Conservation (phyloP, 768 basidiomycete species). For the Podaxis sp. region DNA sequence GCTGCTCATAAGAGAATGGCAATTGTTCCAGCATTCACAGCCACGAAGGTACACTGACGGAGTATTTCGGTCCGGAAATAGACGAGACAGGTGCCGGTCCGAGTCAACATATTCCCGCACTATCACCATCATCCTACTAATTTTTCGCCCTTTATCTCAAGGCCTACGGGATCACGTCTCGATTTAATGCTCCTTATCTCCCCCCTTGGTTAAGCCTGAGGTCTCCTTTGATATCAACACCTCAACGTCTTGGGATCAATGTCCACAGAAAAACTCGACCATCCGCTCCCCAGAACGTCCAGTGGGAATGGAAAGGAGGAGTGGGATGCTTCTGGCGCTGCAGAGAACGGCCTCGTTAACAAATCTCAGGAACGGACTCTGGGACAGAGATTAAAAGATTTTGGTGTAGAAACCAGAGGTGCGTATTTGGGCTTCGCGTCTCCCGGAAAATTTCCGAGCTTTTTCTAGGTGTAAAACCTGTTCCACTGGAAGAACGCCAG, state of each 20-base stretch:
- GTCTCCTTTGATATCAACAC: neutral
- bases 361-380: neutral
- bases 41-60: no score
- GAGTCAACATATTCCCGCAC: no score
- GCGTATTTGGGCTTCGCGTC: neutral
- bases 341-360: neutral
- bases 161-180: neutral
- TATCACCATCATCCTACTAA: neutral
- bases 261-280: neutral
- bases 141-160: neutral
- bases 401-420: conserved; percentile 33
- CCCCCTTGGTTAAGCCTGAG: neutral
- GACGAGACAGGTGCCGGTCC: no score
- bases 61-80: no score
- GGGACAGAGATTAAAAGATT: conserved; percentile 10
- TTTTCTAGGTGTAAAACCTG: conserved; percentile 48
- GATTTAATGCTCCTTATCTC: neutral
- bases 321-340: neutral
- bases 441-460: neutral
- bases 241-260: neutral
- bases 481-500: conserved; percentile 48
- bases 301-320: neutral
- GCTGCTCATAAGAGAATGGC: no score
- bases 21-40: no score
- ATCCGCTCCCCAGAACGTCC: neutral